Evolutionary conservation across 257 asterid genomes (phyloP), one percentile per base, ranked within the genome.

Genomic region (Solanum chilense): DNA sequence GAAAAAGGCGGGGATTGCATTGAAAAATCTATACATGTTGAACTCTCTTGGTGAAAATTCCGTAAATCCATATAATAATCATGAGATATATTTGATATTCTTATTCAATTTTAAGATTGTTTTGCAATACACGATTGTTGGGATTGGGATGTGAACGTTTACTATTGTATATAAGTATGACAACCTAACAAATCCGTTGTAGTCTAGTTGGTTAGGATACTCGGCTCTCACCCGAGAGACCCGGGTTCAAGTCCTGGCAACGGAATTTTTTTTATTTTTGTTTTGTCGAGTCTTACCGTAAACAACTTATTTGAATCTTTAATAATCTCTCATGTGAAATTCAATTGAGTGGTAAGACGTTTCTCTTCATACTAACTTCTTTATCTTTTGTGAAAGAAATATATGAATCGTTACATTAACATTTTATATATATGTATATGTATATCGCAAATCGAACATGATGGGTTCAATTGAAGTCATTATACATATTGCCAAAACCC

Each of bases 211-310:
- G 98, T 96, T 49, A 95, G 97, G 98, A 95, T 94, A 95, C 96
- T 95, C 96, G 98, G 98, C 98, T 94, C 98, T 96, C 98, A 96
- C 98, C 98, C 95, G 96, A 92, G 96, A 92, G 96, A 93, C 98
- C 96, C 94, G 98, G 94, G 95, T 95, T 95, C 95, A 80, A 93
- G 93, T 93, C 97, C 98, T 97, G 98, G 98, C 95, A 94, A 94
- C 68, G 68, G 85, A 78, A 80, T 0, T 27, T 27, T 45, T 15
- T 1, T 45, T 39, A 37, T 7, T 39, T 3, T 4, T 62, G 7
- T 5, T 23, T 23, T 62, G 69, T 60, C 69, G 35, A 56, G 12
- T 20, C 66, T 18, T 56, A 7, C 20, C 66, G 25, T 18, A 20
- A 56, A 56, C 12, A 56, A 49, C 9, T 49, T 41, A 3, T 12